These are phyloP conservation scores for Heimioporus sp. DNA, from an alignment of 768 basidiomycete genomes.

Conservation along the genomic window DNA sequence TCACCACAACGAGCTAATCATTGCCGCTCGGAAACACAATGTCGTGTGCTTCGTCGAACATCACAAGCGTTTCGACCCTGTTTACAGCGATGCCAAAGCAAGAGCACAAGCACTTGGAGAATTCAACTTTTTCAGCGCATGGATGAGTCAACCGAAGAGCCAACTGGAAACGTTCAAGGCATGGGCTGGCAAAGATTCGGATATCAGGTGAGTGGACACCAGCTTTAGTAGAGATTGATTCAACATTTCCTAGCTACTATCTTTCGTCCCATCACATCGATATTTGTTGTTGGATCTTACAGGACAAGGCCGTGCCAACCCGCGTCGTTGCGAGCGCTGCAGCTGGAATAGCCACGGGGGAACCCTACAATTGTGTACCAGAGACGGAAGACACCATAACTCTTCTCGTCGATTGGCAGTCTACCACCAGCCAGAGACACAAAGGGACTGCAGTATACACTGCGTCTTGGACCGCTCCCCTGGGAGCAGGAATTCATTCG, in stretches of 20 bases:
- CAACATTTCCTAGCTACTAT: slow-evolving; percentile 63
- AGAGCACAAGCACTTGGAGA: slow-evolving; percentile 77
- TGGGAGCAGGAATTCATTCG: slow-evolving; percentile 86
- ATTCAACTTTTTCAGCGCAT: slow-evolving; percentile 94
- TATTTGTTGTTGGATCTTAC: slow-evolving; percentile 82
- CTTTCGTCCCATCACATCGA: slow-evolving; percentile 95
- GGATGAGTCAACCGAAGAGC: slow-evolving; percentile 97
- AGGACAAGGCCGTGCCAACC: slow-evolving; percentile 72
- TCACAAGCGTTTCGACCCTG: slow-evolving; percentile 90
- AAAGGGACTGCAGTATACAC: slow-evolving; percentile 89
- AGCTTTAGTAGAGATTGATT: not conserved
- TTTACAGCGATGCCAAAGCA: slow-evolving; percentile 86
- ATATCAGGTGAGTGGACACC: slow-evolving; percentile 61
- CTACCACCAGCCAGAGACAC: slow-evolving; percentile 68
- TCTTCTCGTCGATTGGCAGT: slow-evolving; percentile 92
- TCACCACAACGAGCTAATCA: slow-evolving; percentile 78
- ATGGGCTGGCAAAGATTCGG: slow-evolving; percentile 94
- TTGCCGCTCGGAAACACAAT: slow-evolving; percentile 72
- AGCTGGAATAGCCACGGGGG: slow-evolving; percentile 85
- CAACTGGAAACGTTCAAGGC: slow-evolving; percentile 93
- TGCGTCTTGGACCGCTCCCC: slow-evolving; percentile 91
- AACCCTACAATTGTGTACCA: slow-evolving; percentile 83
- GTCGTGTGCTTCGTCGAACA: slow-evolving; percentile 94
- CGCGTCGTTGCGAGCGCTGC: slow-evolving; percentile 90
- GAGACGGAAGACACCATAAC: slow-evolving; percentile 95